Base-by-base conservation (phyloP, 2,329 filamentous ascomycete species). In the Exophiala oligosperma region DNA sequence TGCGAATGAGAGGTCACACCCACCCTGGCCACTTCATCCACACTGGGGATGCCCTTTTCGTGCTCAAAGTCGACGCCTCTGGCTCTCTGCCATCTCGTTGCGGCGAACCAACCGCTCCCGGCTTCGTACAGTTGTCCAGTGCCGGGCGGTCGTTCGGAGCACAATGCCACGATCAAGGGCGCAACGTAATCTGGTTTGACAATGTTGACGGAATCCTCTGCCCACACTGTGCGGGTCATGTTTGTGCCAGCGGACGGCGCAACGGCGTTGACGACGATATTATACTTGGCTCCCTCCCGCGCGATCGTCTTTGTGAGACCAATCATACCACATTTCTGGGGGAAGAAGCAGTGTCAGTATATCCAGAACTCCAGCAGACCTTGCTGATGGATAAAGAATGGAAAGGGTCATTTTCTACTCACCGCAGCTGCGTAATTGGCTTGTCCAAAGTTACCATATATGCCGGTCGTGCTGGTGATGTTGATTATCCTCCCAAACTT, bases 151-250 rank as follows among this genome's bases (percentile, higher is more conserved):
- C 90, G 90, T 78, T 97, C 94, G n/a, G 84, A 87, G 73, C 86
- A 90, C 57, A 99, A 88, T 43, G 92, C 85, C 54, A 92, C 86
- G 52, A 97, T 92, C 38, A 97, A 78, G 58, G 94, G 94, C 50
- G 93, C 94, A 74, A 97, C 92, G 76, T 96, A 97, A 73, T 97
- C 93, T 61, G 94, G 94, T 86, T 97, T 97, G 83, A 97, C 95
- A 49, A 93, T 92, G 79, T 97, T 92, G n/a, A 97, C 92, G 79
- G 97, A 85, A 79, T 97, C 93, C 77, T 96, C 91, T 29, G 93
- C 92, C 81, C 97, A 85, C 73, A 97, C 90, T 52, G 90, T 93
- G 66, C 87, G 84, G 56, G 94, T 97, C 90, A 99, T 95, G 73
- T 89, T 88, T 48, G 94, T 99, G 68, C 94, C 94, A 43, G 94